Conservation (phyloP, 1,284 basidiomycete genomes). For the Cryptococcus sp. region DNA sequence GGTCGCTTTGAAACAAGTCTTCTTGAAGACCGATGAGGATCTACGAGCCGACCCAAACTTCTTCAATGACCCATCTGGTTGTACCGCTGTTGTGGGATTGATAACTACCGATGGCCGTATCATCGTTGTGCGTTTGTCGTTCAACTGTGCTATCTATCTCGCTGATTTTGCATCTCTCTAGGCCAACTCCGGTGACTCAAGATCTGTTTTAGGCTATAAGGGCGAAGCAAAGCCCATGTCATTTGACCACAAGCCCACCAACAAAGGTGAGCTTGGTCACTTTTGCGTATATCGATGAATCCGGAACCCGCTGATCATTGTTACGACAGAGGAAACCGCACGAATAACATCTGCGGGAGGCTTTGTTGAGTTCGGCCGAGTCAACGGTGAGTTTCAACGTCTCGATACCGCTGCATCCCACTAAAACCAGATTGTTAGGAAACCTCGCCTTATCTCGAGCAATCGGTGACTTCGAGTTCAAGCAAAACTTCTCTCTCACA, state of each 20-base stretch:
- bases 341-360: slow-evolving; percentile 94
- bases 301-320: not conserved
- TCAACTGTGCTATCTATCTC: not conserved
- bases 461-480: slow-evolving; percentile 98
- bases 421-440: slow-evolving; percentile 59
- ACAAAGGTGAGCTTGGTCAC: slow-evolving; percentile 63
- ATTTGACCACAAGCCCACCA: slow-evolving; percentile 94
- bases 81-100: slow-evolving; percentile 89
- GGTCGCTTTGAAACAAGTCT: slow-evolving; percentile 80
- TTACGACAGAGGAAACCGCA: slow-evolving; percentile 68
- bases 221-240: slow-evolving; percentile 87
- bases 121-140: slow-evolving; percentile 68
- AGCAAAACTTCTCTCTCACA: slow-evolving; percentile 79
- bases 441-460: slow-evolving; percentile 95
- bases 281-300: not conserved
- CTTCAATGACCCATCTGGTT: slow-evolving; percentile 90
- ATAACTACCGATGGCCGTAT: slow-evolving; percentile 71
- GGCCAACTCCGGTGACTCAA: slow-evolving; percentile 98
- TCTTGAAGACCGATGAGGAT: slow-evolving; percentile 93
- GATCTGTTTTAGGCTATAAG: slow-evolving; percentile 83
- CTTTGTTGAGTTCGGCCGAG: slow-evolving; percentile 94
- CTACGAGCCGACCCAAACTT: slow-evolving; percentile 83
- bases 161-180: slow-evolving; percentile 43
- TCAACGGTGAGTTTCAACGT: slow-evolving; percentile 73
- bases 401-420: not conserved